These are phyloP conservation scores for Colletotrichum sp. DNA, from an alignment of 2,329 filamentous ascomycete genomes.

Conservation along the genomic window DNA sequence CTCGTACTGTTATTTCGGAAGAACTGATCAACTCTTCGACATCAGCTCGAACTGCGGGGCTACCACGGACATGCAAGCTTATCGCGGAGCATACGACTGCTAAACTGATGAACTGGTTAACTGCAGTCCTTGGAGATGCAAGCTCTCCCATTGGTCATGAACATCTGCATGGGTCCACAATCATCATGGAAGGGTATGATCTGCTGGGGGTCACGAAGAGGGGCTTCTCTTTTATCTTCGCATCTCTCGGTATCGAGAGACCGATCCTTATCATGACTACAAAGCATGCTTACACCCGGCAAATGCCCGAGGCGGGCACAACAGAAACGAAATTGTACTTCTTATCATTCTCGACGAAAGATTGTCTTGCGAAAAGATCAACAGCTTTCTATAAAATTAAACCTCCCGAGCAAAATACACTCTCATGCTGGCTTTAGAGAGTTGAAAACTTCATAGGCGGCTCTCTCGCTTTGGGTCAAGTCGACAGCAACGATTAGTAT, in stretches of 20 bases:
- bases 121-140: not conserved
- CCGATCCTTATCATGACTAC: not conserved
- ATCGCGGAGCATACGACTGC: not conserved
- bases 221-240: not conserved
- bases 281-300: not conserved
- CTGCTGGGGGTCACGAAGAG: not conserved
- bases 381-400: not conserved
- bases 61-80: not conserved
- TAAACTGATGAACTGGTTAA: constrained; percentile 20
- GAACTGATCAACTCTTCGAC: not conserved
- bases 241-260: not conserved
- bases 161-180: not conserved
- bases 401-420: not conserved
- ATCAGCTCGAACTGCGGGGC: not conserved
- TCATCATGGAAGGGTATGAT: not conserved
- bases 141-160: not conserved
- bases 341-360: not conserved
- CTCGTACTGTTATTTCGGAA: not conserved
- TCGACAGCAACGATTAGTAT: not conserved
- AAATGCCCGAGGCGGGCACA: not conserved
- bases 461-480: not conserved
- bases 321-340: not conserved
- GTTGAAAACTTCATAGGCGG: not conserved
- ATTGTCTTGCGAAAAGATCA: not conserved
- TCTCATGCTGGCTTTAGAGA: not conserved